Base-by-base conservation (phyloP, 164 flowering plant genomes). In the Stephania cephalantha region DNA sequence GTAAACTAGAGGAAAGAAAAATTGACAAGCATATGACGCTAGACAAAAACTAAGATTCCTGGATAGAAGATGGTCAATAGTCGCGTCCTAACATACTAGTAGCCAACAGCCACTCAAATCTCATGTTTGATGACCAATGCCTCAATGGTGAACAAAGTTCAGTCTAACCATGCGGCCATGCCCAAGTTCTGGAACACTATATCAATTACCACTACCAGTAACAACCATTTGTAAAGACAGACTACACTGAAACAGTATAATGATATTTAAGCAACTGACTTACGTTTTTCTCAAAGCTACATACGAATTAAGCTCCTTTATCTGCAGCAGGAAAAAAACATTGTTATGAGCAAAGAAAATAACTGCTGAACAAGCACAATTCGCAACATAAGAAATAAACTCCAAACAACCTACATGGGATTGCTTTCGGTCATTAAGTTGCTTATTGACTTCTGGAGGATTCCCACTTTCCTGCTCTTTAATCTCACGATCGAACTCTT, bases 241-340 rank as follows among this genome's bases (percentile, higher is more conserved):
- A 4, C 42, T 35, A 35, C 42, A 35, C 42, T 35, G 42, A 35
- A 35, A 35, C 42, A 35, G 42, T 22, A 61, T 48, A 42, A 22
- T 10, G 13, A 44, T 35, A 17, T 18, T n/a, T 52, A 45, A n/a
- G 17, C 17, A 74, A 64, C 46, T 22, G 75, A 85, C 97, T 89
- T 84, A 95, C 98, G 94, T 93, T 88, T 95, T 93, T 76, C 99
- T 88, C 82, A 93, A 83, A 67, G 89, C 91, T 76, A 95, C 98
- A 82, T 90, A 95, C 45, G 99, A 93, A 80, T 93, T 95, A 78
- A 95, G 82, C 85, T 95, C 99, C 81, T 95, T 95, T 81, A 95
- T 93, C 99, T 95, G 94, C 86, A 84, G 81, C 73, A 79, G 30
- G 6, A 46, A 9, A 46, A 9, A 79, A 7, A 73, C 3, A 73